Percentiles rank a stretch among this genome's conserved stretches.
Conservation (phyloP, 208 protist species). For the Trypanosoma melophagium region DNA sequence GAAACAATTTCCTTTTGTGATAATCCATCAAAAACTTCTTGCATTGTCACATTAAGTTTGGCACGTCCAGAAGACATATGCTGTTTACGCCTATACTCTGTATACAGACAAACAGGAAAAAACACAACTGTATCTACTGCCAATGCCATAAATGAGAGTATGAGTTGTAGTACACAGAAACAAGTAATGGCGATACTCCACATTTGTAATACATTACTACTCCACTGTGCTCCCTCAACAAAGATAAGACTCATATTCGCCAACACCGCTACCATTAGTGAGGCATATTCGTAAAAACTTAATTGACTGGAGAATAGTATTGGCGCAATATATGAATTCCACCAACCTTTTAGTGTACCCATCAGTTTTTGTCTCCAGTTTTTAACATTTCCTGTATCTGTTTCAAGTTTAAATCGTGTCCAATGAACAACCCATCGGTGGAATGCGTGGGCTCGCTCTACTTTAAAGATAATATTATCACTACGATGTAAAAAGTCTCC, state of each 20-base stretch:
- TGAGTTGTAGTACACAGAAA: slow-evolving; percentile 55
- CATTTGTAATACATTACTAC: background rate
- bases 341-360: slow-evolving; percentile 23
- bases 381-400: background rate
- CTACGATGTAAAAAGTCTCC: slow-evolving; percentile 77
- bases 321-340: slow-evolving; percentile 62
- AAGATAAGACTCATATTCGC: slow-evolving; percentile 60
- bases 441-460: slow-evolving; percentile 66
- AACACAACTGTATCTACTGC: slow-evolving; percentile 51
- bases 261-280: slow-evolving; percentile 52
- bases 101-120: slow-evolving; percentile 66
- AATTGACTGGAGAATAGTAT: slow-evolving; percentile 48
- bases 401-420: slow-evolving; percentile 39
- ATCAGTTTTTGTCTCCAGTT: background rate
- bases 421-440: slow-evolving; percentile 36
- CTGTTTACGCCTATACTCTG: slow-evolving; percentile 57
- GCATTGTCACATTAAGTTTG: slow-evolving; percentile 50
- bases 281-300: slow-evolving; percentile 55
- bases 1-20: slow-evolving; percentile 36
- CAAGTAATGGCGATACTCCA: slow-evolving; percentile 15
- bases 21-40: slow-evolving; percentile 54
- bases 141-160: slow-evolving; percentile 44
- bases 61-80: slow-evolving; percentile 35
- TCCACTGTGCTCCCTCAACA: slow-evolving; percentile 34
- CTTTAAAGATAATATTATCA: slow-evolving; percentile 83